Evolutionary conservation across 2,329 filamentous ascomycete species (phyloP), one percentile per base, ranked within the genome.

Genomic region (Cladorrhinum sp.): DNA sequence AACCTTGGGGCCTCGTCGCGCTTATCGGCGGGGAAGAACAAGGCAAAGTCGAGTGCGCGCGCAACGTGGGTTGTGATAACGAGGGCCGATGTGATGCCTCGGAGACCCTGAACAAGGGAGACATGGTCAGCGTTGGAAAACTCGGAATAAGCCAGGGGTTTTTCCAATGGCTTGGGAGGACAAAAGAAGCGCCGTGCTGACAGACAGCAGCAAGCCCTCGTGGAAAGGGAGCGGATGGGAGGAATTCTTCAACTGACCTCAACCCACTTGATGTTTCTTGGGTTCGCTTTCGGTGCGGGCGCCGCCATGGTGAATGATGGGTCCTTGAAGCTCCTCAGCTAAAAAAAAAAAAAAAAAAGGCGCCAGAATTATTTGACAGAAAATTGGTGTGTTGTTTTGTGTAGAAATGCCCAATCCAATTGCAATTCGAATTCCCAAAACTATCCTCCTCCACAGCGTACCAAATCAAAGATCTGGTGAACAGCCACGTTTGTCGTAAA

Each of bases 11-110:
- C 56, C 2, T 68, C 73, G 52, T 79, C 71, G 62, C 75, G 72
- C 57, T 66, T 72, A 64, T 81, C 77, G 64, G 77, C 72, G 6
- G 79, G 78, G 51, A 75, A 79, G 71, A 82, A 83, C 14, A 82
- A 72, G n/a, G 74, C 70, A 66, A 79, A 82, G 66, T 82, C 79
- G 73, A 77, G 80, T 28, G 79, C 80, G 61, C 80, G 75, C 58
- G 80, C 75, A 33, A 83, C 72, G 68, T 83, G 81, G 60, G 81
- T 83, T 62, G 79, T 70, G 52, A 83, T 76, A 53, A 83, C 81
- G 62, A 81, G 74, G 67, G 80, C 80, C 10, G 80, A 83, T 20
- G 80, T 80, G 39, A 83, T 75, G 62, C 81, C 80, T 63, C 80
- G 76, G 20, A 83, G 75, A 60, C 80, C 80, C 80, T 82, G 60